phyloP scores from a whole-genome alignment of 2,329 filamentous ascomycete species.

The Colletotrichum horii region DNA sequence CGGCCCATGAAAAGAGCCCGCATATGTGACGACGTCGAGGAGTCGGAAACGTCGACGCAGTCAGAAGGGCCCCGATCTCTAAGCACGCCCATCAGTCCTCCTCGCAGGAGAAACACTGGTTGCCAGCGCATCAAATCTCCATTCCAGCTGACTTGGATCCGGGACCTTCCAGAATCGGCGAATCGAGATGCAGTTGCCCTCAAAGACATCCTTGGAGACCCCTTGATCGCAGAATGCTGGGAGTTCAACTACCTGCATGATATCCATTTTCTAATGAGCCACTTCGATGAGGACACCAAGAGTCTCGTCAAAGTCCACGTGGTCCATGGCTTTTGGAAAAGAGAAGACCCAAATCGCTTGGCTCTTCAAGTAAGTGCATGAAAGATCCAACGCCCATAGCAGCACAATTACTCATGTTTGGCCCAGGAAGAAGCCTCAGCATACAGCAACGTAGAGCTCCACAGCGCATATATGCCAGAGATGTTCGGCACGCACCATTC shows the following conservation, averaged over 20 bases:
- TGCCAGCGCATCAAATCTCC: slow-evolving; percentile 59
- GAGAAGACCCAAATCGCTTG: slow-evolving; percentile 65
- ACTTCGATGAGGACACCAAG: slow-evolving; percentile 57
- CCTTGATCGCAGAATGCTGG: slow-evolving; percentile 75
- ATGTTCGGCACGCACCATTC: slow-evolving; percentile 85
- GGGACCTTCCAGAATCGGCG: slow-evolving; percentile 59
- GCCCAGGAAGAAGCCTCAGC: slow-evolving; percentile 63
- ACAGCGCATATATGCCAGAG: slow-evolving; percentile 80
- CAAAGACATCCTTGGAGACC: slow-evolving; percentile 73
- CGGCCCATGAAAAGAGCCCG: slow-evolving; percentile 35
- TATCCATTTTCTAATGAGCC: slow-evolving; percentile 58
- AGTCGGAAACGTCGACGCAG: not conserved
- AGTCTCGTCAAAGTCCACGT: slow-evolving; percentile 57
- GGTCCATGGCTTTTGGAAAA: slow-evolving; percentile 70
- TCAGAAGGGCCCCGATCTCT: slow-evolving; percentile 30
- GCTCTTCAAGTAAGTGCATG: slow-evolving; percentile 56
- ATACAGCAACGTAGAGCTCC: slow-evolving; percentile 72
- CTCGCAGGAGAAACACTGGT: slow-evolving; percentile 35
- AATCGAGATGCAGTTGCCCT: slow-evolving; percentile 73
- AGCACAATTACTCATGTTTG: slow-evolving; percentile 7
- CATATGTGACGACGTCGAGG: not conserved
- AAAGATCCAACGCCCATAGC: not conserved
- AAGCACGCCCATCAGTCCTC: slow-evolving; percentile 51
- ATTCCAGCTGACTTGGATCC: slow-evolving; percentile 73
- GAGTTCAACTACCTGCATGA: slow-evolving; percentile 73